These are phyloP conservation scores for Eragrostis curvula DNA, from an alignment of 176 grass and related monocot genomes.

Conservation along the genomic window DNA sequence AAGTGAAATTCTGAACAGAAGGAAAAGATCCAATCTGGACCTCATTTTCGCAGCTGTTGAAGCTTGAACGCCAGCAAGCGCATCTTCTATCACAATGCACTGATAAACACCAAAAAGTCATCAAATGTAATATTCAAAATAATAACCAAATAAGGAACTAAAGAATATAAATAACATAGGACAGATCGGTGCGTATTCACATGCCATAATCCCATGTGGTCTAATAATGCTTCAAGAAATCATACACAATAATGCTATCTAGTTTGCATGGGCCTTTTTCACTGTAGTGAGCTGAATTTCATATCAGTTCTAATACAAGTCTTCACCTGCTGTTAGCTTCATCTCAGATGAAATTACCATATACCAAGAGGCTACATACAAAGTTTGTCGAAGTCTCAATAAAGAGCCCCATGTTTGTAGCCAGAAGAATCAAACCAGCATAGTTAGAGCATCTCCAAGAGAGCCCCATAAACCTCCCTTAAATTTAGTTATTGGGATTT, in stretches of 20 bases:
- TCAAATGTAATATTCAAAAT: slow-evolving; percentile 32
- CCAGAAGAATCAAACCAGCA: slow-evolving; percentile 12
- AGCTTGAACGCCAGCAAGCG: slow-evolving; percentile 98
- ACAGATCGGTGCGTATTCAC: background rate
- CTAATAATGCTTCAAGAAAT: slow-evolving; percentile 10
- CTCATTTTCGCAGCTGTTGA: slow-evolving; percentile 92
- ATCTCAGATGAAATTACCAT: slow-evolving; percentile 24
- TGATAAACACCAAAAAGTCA: slow-evolving; percentile 41
- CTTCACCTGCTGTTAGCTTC: slow-evolving; percentile 5
- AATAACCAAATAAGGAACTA: slow-evolving; percentile 13
- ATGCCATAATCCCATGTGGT: background rate
- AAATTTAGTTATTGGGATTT: too few relatives aligned
- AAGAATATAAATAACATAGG: background rate
- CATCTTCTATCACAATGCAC: slow-evolving; percentile 99
- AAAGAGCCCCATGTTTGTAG: slow-evolving; percentile 20
- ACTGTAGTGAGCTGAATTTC: background rate
- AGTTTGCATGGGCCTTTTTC: background rate
- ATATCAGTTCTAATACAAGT: background rate
- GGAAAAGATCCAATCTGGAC: slow-evolving; percentile 41
- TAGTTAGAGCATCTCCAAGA: too few relatives aligned
- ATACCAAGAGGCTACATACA: slow-evolving; percentile 27
- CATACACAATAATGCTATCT: background rate
- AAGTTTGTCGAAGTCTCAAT: slow-evolving; percentile 3
- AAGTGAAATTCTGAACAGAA: slow-evolving; percentile 1
- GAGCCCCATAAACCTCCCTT: too few relatives aligned